Evolutionary conservation across 768 basidiomycete species (phyloP).

Genomic region (Lanmaoa pseudosensibilis): DNA sequence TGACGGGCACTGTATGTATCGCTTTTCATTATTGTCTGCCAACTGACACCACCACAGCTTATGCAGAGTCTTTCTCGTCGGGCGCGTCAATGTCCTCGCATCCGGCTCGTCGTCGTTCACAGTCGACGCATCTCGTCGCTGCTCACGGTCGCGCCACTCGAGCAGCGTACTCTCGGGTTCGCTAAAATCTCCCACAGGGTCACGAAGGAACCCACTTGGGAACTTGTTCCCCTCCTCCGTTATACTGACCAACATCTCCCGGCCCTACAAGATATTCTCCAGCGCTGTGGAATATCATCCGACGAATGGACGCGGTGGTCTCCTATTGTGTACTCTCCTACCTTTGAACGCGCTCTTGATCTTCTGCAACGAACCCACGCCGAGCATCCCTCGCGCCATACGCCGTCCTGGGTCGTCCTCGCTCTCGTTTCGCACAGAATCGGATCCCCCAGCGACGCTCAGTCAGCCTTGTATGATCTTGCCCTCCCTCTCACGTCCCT

Average conservation of each 20-base stretch:
- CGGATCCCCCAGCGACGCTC: constrained; percentile 45
- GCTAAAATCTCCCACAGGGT: constrained; percentile 37
- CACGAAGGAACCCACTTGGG: constrained; percentile 44
- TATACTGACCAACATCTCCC: constrained; percentile 1
- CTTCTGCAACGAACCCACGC: constrained; percentile 14
- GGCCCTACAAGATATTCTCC: constrained; percentile 25
- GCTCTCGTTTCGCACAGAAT: constrained; percentile 49
- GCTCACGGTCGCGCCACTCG: constrained; percentile 25
- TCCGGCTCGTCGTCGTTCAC: not conserved
- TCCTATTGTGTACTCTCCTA: constrained; percentile 33
- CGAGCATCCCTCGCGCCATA: not conserved
- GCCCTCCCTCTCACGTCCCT: constrained; percentile 40
- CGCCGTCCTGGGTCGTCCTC: constrained; percentile 58
- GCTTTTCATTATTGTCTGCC: not conserved
- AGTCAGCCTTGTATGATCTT: constrained; percentile 43
- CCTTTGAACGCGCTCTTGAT: constrained; percentile 35
- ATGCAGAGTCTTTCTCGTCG: constrained; percentile 23
- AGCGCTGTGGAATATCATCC: constrained; percentile 33
- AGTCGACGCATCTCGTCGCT: constrained; percentile 19
- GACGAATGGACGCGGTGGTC: constrained; percentile 44
- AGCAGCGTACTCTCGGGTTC: constrained; percentile 24
- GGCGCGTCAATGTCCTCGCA: not conserved
- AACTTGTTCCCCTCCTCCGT: constrained; percentile 38
- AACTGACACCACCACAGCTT: constrained; percentile 14
- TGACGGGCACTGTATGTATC: constrained; percentile 3